A percentile compares a stretch with the other conserved stretches of the same genome.
These are phyloP conservation scores for Debaryomycetaceae sp. DNA, from an alignment of 1,139 yeast genomes.

Conservation along the genomic window DNA sequence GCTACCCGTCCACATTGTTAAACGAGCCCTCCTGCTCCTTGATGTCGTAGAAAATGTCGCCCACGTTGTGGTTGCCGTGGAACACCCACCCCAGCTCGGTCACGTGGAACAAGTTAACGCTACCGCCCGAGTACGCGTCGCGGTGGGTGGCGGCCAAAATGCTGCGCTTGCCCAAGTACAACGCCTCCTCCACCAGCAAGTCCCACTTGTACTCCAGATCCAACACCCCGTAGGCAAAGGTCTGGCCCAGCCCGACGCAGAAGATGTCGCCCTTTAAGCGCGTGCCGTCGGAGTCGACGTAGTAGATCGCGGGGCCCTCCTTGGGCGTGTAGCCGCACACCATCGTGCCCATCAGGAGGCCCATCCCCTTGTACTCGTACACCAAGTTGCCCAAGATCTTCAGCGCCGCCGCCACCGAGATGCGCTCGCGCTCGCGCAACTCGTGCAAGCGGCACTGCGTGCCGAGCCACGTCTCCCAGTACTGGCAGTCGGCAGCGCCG, in stretches of 20 bases:
- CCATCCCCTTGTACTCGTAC: constrained; percentile 94
- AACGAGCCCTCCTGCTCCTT: constrained; percentile 86
- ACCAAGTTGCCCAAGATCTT: constrained; percentile 89
- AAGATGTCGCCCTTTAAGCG: constrained; percentile 91
- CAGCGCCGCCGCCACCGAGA: constrained; percentile 95
- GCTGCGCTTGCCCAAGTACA: constrained; percentile 90
- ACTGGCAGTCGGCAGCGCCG: constrained; percentile 99
- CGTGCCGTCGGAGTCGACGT: constrained; percentile 97
- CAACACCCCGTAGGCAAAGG: constrained; percentile 98
- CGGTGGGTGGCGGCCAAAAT: constrained; percentile 97
- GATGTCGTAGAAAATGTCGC: constrained; percentile 86
- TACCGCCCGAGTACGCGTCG: constrained; percentile 98
- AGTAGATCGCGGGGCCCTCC: constrained; percentile 93
- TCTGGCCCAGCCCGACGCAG: constrained; percentile 99
- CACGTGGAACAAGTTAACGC: constrained; percentile 87
- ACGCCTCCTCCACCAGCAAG: constrained; percentile 84
- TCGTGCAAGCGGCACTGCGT: constrained; percentile 95
- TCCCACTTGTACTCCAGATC: constrained; percentile 93
- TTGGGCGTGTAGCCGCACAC: constrained; percentile 93
- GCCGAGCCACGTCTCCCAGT: constrained; percentile 99
- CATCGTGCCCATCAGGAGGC: constrained; percentile 99
- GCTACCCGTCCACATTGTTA: constrained; percentile 72
- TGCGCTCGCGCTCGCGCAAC: constrained; percentile 88
- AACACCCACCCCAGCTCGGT: constrained; percentile 92
- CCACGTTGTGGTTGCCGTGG: constrained; percentile 94